Conservation (phyloP, 768 basidiomycete genomes). For the Tephrocybe sp. region DNA sequence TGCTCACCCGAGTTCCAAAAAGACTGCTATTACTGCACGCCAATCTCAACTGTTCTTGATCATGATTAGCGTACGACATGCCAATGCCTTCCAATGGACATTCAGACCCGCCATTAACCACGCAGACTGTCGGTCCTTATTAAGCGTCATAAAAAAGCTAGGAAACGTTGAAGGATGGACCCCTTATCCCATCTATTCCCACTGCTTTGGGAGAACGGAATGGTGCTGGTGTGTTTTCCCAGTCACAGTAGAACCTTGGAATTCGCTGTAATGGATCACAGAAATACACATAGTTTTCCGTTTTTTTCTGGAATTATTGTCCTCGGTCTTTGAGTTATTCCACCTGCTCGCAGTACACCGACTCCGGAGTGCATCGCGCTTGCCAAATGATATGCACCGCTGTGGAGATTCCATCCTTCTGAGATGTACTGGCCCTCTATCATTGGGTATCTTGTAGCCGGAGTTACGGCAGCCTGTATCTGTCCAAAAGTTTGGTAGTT, state of each 20-base stretch:
- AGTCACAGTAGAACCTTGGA: neutral
- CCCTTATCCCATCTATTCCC: neutral
- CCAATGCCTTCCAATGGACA: too few relatives aligned
- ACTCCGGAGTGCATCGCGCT: conserved; percentile 14
- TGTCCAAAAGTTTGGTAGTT: too few relatives aligned
- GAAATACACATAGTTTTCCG: neutral
- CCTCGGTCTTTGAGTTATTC: neutral
- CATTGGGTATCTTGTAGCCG: conserved; percentile 15
- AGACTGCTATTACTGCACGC: too few relatives aligned
- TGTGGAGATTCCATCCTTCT: conserved; percentile 15
- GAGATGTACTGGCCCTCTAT: conserved; percentile 19
- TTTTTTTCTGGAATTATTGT: conserved; percentile 4
- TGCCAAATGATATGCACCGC: conserved; percentile 16
- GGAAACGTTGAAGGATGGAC: neutral
- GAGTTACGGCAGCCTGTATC: conserved; percentile 14
- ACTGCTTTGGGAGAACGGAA: too few relatives aligned
- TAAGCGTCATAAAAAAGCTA: too few relatives aligned
- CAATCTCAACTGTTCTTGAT: too few relatives aligned
- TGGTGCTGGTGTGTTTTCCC: neutral
- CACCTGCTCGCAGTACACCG: conserved; percentile 9
- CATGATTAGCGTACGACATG: too few relatives aligned
- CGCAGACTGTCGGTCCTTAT: too few relatives aligned
- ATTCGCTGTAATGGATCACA: neutral
- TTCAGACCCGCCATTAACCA: too few relatives aligned
- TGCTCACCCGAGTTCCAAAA: too few relatives aligned